Base-by-base conservation (phyloP, 2,329 filamentous ascomycete genomes). In the Aspergillus sp. region DNA sequence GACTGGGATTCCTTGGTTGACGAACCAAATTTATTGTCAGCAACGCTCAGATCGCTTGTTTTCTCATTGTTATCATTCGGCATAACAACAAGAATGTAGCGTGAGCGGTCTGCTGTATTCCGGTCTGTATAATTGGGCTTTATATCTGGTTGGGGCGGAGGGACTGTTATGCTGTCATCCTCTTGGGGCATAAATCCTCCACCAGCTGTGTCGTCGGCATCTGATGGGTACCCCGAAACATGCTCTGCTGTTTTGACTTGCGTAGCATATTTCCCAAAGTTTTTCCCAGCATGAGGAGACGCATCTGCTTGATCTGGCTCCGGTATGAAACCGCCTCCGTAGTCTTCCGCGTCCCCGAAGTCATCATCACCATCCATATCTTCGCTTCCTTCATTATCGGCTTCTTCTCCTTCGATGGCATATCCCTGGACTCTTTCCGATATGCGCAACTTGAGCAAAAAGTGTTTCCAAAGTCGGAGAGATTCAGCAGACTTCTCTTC, bases 351-450 rank as follows among this genome's bases (percentile, higher is more conserved):
- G n/a, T 71, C 62, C 7, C 65, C 63, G 26, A 66, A 64, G 18
- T 64, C 60, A 22, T 70, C 26, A 29, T 9, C 66, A 32, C 67
- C 60, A 42, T 65, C 76, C 50, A 69, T 66, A 6, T 71, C 78
- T 31, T 74, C 71, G 7, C 73, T 72, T 24, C 74, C 77, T 51
- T 76, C 63, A 47, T 77, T 75, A 47, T 72, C 70, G 20, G 70
- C 70, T 24, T 73, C 71, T 29, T 77, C 73, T 24, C 71, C 69
- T 55, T 76, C 72, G 54, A 69, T 63, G 7, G 71, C 75, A 68
- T 85, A 85, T 29, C 77, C 84, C 73, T 87, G 89, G 39, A 96
- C 87, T 60, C 89, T 82, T 72, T 93, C 86, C 31, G 87, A 82
- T 47, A 97, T 91, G 49, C 84, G 82, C 61, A 94, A 71, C 6